Percentiles rank a stretch among this genome's conserved stretches.
Evolutionary conservation across 176 grass and related monocot genomes (phyloP).

Genomic region (sorghum (Sorghum bicolor)): DNA sequence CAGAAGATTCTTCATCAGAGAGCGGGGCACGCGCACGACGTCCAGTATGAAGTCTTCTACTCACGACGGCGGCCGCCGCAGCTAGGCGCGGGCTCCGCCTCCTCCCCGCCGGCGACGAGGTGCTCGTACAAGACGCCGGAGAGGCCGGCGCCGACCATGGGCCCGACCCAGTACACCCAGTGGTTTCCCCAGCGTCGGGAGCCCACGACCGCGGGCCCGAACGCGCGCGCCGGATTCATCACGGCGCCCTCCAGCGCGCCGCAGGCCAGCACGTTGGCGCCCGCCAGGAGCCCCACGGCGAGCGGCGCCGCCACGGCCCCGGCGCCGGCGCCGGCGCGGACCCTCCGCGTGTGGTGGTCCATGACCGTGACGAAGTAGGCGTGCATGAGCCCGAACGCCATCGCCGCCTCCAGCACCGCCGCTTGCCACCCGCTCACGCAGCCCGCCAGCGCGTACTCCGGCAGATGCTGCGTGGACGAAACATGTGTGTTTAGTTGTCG

Average conservation of each 20-base stretch:
- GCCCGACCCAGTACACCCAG: constrained; percentile 43
- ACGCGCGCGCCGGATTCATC: constrained; percentile 45
- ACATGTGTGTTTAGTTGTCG: neutral
- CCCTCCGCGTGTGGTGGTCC: neutral
- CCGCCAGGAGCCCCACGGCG: constrained; percentile 30
- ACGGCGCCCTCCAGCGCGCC: constrained; percentile 39
- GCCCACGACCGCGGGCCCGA: constrained; percentile 32
- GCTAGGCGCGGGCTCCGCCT: neutral
- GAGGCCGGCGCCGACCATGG: constrained; percentile 31
- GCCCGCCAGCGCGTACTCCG: neutral
- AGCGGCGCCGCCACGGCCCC: neutral
- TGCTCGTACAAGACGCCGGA: constrained; percentile 27
- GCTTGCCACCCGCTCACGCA: constrained; percentile 28
- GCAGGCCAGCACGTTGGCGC: constrained; percentile 47
- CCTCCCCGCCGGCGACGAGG: neutral
- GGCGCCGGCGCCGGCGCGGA: neutral
- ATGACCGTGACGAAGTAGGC: constrained; percentile 27
- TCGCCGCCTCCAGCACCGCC: constrained; percentile 34
- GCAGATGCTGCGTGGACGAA: neutral
- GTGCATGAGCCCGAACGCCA: constrained; percentile 50
- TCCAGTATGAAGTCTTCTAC: neutral
- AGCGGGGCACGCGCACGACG: too few relatives aligned
- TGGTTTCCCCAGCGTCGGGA: constrained; percentile 23
- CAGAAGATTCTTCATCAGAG: neutral
- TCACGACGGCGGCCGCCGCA: neutral